These are phyloP conservation scores for Phialemonium atrogriseum DNA, from an alignment of 2,329 filamentous ascomycete species.

Conservation along the genomic window DNA sequence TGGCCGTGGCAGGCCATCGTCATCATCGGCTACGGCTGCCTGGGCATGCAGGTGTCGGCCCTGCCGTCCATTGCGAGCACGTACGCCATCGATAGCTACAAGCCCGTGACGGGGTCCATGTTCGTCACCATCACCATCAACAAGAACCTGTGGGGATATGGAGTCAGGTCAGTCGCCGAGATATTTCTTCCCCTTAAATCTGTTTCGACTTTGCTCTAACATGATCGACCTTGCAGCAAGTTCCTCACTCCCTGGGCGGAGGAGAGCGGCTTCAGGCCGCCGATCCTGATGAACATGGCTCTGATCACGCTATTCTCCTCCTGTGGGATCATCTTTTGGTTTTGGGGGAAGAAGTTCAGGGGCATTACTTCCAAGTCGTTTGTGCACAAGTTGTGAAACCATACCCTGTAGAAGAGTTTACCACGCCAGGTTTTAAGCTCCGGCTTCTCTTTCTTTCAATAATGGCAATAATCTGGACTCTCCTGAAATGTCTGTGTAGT, in stretches of 20 bases:
- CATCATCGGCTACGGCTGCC: slow-evolving; percentile 34
- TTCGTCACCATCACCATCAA: slow-evolving; percentile 18
- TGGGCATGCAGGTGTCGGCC: slow-evolving; percentile 29
- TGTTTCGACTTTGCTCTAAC: neutral
- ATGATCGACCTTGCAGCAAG: slow-evolving; percentile 8
- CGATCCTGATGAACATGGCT: slow-evolving; percentile 18
- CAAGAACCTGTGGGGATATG: slow-evolving; percentile 21
- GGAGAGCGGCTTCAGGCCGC: slow-evolving; percentile 13
- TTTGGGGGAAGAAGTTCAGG: slow-evolving; percentile 22
- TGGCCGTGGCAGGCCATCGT: slow-evolving; percentile 42
- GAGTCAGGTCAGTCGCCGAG: slow-evolving; percentile 9
- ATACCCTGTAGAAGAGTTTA: too few relatives aligned
- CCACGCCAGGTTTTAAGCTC: too few relatives aligned
- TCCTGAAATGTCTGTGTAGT: too few relatives aligned
- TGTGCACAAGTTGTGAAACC: slow-evolving; percentile 11
- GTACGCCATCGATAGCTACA: slow-evolving; percentile 57
- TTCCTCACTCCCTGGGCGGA: slow-evolving; percentile 19
- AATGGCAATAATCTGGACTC: too few relatives aligned
- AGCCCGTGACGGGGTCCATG: slow-evolving; percentile 47
- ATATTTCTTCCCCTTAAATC: neutral
- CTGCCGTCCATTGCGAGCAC: slow-evolving; percentile 50
- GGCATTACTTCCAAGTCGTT: slow-evolving; percentile 22
- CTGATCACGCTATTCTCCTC: slow-evolving; percentile 14
- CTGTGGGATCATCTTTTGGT: slow-evolving; percentile 17
- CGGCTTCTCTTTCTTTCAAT: too few relatives aligned